These are phyloP conservation scores for Huntiella moniliformis DNA, from an alignment of 2,329 filamentous ascomycete species.

Conservation along the genomic window DNA sequence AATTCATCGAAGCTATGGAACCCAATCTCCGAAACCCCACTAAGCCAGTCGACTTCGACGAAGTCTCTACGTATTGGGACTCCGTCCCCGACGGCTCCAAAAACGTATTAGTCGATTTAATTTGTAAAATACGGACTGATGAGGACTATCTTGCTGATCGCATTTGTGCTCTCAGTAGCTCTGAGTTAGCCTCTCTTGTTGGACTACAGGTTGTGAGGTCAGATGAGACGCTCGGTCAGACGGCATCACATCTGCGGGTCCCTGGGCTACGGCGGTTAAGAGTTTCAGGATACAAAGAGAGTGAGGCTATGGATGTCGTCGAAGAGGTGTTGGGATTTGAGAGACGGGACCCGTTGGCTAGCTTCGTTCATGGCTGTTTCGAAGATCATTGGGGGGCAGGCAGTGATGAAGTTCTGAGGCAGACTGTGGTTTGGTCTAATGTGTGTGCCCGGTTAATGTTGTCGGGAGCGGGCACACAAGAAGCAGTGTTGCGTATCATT, in stretches of 20 bases:
- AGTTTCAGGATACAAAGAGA: too few species aligned
- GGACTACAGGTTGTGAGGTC: background rate
- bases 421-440: slow-evolving; percentile 75
- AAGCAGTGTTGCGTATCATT: slow-evolving; percentile 65
- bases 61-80: too few species aligned
- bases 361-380: slow-evolving; percentile 75
- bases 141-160: slow-evolving; percentile 73
- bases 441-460: slow-evolving; percentile 68
- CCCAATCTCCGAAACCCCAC: too few species aligned
- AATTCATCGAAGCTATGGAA: too few species aligned
- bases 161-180: slow-evolving; percentile 53
- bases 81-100: too few species aligned
- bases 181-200: slow-evolving; percentile 61
- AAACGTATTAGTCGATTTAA: too few species aligned
- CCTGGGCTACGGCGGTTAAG: background rate
- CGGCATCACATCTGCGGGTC: slow-evolving; percentile 27
- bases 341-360: slow-evolving; percentile 67
- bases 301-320: slow-evolving; percentile 32
- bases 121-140: slow-evolving; percentile 48
- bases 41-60: too few species aligned
- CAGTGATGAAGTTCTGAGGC: slow-evolving; percentile 59
- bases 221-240: slow-evolving; percentile 45
- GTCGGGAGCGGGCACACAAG: slow-evolving; percentile 56
- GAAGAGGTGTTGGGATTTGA: slow-evolving; percentile 78
- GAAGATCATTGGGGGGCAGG: slow-evolving; percentile 68